Conservation (phyloP, 345 rosid genomes). For the Aegle marmelos region DNA sequence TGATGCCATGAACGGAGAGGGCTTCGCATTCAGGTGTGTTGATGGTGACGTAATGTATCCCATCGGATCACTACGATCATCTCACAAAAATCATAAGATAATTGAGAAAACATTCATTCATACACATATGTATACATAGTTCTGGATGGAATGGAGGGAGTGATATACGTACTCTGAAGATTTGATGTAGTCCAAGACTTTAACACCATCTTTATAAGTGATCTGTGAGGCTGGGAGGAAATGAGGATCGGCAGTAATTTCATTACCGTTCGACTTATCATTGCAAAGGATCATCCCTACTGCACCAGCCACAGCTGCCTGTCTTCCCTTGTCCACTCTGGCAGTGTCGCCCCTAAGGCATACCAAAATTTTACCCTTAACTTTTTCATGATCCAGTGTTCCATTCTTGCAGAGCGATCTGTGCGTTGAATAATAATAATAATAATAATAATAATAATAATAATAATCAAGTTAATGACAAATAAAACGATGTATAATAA, state of each 20-base stretch:
- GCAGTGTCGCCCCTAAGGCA: constrained; percentile 47
- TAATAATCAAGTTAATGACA: background rate
- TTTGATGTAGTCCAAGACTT: constrained; percentile 40
- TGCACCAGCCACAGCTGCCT: constrained; percentile 51
- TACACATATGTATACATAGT: background rate
- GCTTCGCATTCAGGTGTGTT: constrained; percentile 22
- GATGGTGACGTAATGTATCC: constrained; percentile 42
- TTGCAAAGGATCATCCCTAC: constrained; percentile 76
- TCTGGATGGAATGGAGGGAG: background rate
- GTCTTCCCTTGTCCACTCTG: constrained; percentile 49
- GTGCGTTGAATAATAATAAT: background rate
- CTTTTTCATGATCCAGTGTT: constrained; percentile 45
- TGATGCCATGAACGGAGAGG: constrained; percentile 60
- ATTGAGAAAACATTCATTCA: background rate
- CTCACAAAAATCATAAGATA: background rate
- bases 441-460: background rate
- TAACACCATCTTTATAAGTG: constrained; percentile 44
- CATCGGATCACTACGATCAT: constrained; percentile 34
- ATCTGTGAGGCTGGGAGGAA: constrained; percentile 65
- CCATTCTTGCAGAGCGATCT: constrained; percentile 37
- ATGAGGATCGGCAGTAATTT: constrained; percentile 50
- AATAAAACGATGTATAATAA: too few relatives aligned
- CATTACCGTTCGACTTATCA: constrained; percentile 39
- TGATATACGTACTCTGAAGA: constrained; percentile 28
- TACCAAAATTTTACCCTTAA: constrained; percentile 46